Base-by-base conservation (phyloP, 225 moss, liverwort and hornwort species). In the Asterella californica region DNA sequence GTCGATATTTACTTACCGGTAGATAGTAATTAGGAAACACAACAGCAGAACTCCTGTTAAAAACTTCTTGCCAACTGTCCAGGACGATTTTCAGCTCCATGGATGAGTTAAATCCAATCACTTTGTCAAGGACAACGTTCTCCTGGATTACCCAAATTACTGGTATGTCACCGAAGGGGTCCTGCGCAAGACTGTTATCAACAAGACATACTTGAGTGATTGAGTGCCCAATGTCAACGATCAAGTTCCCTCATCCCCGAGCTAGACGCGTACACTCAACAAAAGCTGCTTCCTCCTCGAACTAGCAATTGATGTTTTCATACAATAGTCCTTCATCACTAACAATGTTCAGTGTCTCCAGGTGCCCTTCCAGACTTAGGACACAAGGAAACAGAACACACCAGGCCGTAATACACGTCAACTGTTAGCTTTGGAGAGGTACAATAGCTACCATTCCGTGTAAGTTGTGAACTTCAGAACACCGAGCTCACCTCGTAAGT, bases 11-110 rank as follows among this genome's bases (percentile, higher is more conserved):
- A 34, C 50, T 55, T 89, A 96, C 96, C 85, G 96, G 92, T 79
- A 96, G 90, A 69, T 88, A 81, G 74, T 94, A 91, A 80, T 91
- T 88, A 68, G 91, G 91, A 78, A 96, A 96, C 34, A 96, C 91
- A 60, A 96, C 84, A 3, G 86, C 90, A 75, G 90, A 84, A 24
- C 88, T 91, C 79, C 96, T 90, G 86, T 88, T 90, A 86, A 96
- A 96, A 80, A 88, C 88, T 71, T 80, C 74, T 68, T 85, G 61
- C 84, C 84, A 88, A 34, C 81, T 83, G 36, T 49, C 74, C 29
- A 82, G 72, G 46, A 87, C 84, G 11, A 79, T 37, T 69, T 80
- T 76, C 59, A 87, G 82, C 69, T 87, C 87, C 32, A 17, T 61
- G 21, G 87, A 80, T 50, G 79, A 67, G 48, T 83, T 83, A 74